Evolutionary conservation across 1,139 yeast species (phyloP).

Genomic region (Debaryomycetaceae sp.): DNA sequence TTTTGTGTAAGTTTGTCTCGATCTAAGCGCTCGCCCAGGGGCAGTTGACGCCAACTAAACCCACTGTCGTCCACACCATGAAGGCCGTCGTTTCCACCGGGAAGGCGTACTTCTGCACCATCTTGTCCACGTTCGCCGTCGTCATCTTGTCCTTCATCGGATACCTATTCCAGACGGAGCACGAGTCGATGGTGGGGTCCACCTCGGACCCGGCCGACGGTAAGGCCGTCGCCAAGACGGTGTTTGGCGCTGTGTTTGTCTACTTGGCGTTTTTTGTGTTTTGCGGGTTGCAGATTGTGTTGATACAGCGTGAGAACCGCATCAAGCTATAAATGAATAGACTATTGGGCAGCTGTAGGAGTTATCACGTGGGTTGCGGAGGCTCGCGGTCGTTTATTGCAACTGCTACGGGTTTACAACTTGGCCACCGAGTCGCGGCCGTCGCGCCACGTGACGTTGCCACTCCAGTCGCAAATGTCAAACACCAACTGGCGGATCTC

Average conservation of each 20-base stretch:
- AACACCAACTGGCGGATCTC: constrained; percentile 61
- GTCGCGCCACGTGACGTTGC: constrained; percentile 42
- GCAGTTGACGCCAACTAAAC: constrained; percentile 2
- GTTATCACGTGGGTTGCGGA: not conserved
- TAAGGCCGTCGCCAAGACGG: constrained; percentile 85
- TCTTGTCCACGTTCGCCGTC: constrained; percentile 86
- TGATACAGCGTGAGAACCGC: constrained; percentile 58
- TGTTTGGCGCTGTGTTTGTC: constrained; percentile 84
- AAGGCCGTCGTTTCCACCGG: constrained; percentile 48
- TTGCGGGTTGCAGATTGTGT: constrained; percentile 79
- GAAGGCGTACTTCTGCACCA: constrained; percentile 93
- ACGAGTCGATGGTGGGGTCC: constrained; percentile 92
- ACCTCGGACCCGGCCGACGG: constrained; percentile 90
- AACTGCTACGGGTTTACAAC: constrained; percentile 20
- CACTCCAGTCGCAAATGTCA: constrained; percentile 71
- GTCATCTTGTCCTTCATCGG: constrained; percentile 84
- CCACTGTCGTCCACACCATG: constrained; percentile 15
- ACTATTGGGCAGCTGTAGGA: constrained; percentile 2
- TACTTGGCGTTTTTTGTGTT: constrained; percentile 75
- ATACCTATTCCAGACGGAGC: constrained; percentile 69
- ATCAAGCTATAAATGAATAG: constrained; percentile 40
- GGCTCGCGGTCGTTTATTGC: constrained; percentile 1
- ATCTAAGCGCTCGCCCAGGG: constrained; percentile 1
- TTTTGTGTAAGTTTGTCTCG: too few species aligned
- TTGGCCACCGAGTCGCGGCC: constrained; percentile 65